Base-by-base conservation (phyloP, 116 monocot species). In the Trichopus zeylanicus region DNA sequence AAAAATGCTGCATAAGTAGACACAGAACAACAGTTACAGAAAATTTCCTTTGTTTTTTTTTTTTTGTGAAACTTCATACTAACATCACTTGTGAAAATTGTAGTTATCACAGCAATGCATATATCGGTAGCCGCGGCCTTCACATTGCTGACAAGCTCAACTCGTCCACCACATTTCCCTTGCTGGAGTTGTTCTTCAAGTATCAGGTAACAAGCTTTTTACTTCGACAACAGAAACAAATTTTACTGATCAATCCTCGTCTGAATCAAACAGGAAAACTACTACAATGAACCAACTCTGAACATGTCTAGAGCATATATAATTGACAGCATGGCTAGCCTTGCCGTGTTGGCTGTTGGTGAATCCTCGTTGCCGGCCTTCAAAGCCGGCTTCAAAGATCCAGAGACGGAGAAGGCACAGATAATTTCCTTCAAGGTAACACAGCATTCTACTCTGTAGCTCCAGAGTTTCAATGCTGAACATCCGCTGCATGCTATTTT, bases 171-270 rank as follows among this genome's bases (percentile, higher is more conserved):
- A 72, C 72, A 34, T 89, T 73, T 56, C 81, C 78, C 28, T 56
- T 89, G 54, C 67, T 89, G 57, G 81, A 89, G 73, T 34, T 73
- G 16, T 81, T 89, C 59, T 89, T 89, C 70, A 71, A 84, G 33
- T 22, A 75, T 65, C 89, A 89, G 85, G 85, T 81, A 13, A 6
- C 21, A 20, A 26, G 3, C 20, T 53, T 11, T 24, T 53, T 53
- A 53, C 0, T 9, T 22, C 24, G 6, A 26, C 24, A 16, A 53
- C 5, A 24, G 0, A 26, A 26, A 20, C 3, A 24, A 26, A 53
- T 24, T 53, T 23, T 3, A 11, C 53, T 53, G 6, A 53, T 4
- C 10, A 20, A 5, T 21, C 11, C 6, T 7, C 18, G 12, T 28
- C 27, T 56, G 3, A 29, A 26, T 56, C 30, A 5, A 46, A 48